Evolutionary conservation across 2,329 filamentous ascomycete genomes (phyloP).

Genomic region (Sclerotinia trifoliorum): DNA sequence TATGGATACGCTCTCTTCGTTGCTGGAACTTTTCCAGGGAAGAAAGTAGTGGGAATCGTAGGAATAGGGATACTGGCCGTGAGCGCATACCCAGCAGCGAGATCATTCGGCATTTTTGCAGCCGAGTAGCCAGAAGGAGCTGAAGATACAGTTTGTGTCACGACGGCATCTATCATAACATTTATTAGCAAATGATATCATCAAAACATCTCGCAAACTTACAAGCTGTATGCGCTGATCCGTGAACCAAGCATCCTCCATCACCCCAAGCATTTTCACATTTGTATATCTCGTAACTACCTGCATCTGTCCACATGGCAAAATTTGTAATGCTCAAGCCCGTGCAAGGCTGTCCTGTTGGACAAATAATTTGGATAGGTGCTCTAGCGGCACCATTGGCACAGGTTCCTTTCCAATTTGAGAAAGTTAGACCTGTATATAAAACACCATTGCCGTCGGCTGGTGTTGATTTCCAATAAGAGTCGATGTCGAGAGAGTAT

Average conservation of each 20-base stretch:
- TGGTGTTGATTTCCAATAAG: conserved; percentile 50
- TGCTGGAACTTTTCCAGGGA: conserved; percentile 23
- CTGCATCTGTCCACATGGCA: conserved; percentile 40
- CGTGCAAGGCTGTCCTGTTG: conserved; percentile 29
- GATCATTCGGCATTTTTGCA: conserved; percentile 25
- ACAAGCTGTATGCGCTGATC: conserved; percentile 20
- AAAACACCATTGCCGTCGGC: conserved; percentile 52
- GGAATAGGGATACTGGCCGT: conserved; percentile 23
- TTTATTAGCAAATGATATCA: not conserved
- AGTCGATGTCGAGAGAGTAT: conserved; percentile 56
- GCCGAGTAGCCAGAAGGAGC: conserved; percentile 24
- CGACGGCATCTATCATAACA: conserved; percentile 14
- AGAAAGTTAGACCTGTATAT: conserved; percentile 52
- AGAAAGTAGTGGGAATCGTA: conserved; percentile 27
- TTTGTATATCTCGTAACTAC: conserved; percentile 19
- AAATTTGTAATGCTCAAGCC: conserved; percentile 42
- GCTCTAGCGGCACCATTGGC: conserved; percentile 38
- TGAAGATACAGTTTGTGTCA: conserved; percentile 16
- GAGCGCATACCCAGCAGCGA: conserved; percentile 20
- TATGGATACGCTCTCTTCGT: conserved; percentile 23
- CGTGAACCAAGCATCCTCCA: conserved; percentile 19
- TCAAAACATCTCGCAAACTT: not conserved
- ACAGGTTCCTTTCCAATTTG: conserved; percentile 53
- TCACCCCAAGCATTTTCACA: conserved; percentile 23
- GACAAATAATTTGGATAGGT: conserved; percentile 41